These are phyloP conservation scores for Tieghemiomyces parasiticus DNA, from an alignment of 192 early-diverging fungal species.

Conservation along the genomic window DNA sequence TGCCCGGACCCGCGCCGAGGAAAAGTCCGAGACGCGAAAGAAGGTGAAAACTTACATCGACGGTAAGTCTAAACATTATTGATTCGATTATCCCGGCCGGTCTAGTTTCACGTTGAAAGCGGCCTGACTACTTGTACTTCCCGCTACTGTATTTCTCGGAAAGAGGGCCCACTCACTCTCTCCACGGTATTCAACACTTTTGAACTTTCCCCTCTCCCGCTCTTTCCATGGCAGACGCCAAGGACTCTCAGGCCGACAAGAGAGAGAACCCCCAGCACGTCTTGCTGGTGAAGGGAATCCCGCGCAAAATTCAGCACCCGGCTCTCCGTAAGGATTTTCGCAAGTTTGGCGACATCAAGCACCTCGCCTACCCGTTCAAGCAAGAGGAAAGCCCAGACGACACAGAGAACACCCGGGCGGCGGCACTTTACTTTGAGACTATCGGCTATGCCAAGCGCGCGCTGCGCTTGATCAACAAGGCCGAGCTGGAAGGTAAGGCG, in stretches of 20 bases:
- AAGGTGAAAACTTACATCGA: neutral
- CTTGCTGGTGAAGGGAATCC: too few relatives aligned
- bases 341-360: too few relatives aligned
- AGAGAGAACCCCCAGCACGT: too few relatives aligned
- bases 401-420: too few relatives aligned
- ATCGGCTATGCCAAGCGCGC: constrained; percentile 28
- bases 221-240: neutral
- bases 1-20: constrained; percentile 22
- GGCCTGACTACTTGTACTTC: neutral
- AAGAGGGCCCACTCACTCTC: neutral
- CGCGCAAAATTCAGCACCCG: too few relatives aligned
- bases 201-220: constrained; percentile 18
- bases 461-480: constrained; percentile 52
- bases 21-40: constrained; percentile 14
- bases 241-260: too few relatives aligned
- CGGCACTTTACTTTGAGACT: too few relatives aligned
- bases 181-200: constrained; percentile 15
- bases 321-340: too few relatives aligned
- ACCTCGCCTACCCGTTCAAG: too few relatives aligned
- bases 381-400: too few relatives aligned
- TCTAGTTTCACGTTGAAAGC: neutral
- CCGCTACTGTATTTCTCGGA: neutral
- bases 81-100: neutral
- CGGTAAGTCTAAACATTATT: neutral
- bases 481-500: constrained; percentile 55